phyloP scores from a whole-genome alignment of 139 green algal species.

The Auxenochlorella pyrenoidosa region DNA sequence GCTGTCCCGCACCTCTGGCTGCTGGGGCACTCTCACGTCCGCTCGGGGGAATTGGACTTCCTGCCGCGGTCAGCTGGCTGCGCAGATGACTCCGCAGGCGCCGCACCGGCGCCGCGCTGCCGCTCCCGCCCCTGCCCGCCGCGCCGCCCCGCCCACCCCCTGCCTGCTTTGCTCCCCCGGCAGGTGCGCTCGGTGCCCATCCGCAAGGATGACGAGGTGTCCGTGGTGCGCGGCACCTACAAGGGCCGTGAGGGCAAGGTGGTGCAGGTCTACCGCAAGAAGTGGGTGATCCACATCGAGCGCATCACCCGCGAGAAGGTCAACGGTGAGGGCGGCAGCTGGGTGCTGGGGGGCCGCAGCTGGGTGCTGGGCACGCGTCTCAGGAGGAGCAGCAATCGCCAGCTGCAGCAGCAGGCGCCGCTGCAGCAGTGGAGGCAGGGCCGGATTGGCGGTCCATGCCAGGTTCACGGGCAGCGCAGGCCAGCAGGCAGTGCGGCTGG shows the following conservation, averaged over 20 bases:
- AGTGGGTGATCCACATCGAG: constrained; percentile 99
- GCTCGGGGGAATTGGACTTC: too few relatives aligned
- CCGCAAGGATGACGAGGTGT: constrained; percentile 99
- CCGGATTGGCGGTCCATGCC: too few relatives aligned
- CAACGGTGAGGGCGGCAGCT: constrained; percentile 84
- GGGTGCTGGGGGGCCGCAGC: background rate
- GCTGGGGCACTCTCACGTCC: too few relatives aligned
- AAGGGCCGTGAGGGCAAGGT: constrained; percentile 99
- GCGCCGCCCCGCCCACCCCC: background rate
- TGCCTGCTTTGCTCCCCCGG: background rate
- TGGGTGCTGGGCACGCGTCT: background rate
- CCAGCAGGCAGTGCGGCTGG: too few relatives aligned
- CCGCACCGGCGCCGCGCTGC: background rate
- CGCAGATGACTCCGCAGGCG: too few relatives aligned
- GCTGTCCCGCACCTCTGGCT: too few relatives aligned
- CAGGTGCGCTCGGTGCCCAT: constrained; percentile 95
- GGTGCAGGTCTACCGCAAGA: constrained; percentile 96
- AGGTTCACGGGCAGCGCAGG: too few relatives aligned
- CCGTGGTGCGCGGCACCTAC: constrained; percentile 94
- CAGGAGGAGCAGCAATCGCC: background rate
- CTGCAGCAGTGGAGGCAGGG: too few relatives aligned
- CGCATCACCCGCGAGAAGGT: constrained; percentile 98
- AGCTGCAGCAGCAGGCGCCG: too few relatives aligned
- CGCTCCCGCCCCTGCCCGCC: background rate
- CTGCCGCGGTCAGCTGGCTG: too few relatives aligned